Evolutionary conservation across 2,329 filamentous ascomycete genomes (phyloP), one percentile per base, ranked within the genome.

Genomic region (Sphaerulina populicola): DNA sequence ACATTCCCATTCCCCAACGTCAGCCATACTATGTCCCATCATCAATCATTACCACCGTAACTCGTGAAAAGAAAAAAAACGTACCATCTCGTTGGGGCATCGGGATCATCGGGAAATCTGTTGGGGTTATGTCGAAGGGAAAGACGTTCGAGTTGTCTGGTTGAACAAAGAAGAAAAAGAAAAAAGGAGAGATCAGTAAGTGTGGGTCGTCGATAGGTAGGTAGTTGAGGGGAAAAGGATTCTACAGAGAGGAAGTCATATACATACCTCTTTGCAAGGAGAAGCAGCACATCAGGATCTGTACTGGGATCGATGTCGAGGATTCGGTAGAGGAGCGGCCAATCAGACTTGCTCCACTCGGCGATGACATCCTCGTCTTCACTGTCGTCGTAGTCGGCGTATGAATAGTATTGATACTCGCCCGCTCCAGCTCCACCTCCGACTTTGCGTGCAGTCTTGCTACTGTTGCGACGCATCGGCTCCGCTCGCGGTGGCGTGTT

Each of bases 241-340:
- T 8, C 40, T 15, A 4, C 23, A 9, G 23, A 10, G 18, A 6
- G 15, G 10, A 38, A n/a, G n/a, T 52, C 38, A 50, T 18, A 18
- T 18, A 18, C 18, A 18, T 18, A 60, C 60, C 51, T 58, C 15
- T 57, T 54, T 23, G 56, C 43, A 8, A 51, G 33, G 1, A 47
- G 18, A 15, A 57, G 49, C 6, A 61, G 54, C 12, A 52, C 39
- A n/a, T 48, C 33, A 0, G 54, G 38, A 18, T 53, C 50, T 3
- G 58, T 57, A 4, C 40, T 44, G 1, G 61, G 61, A 30, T 60
- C 52, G 29, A 64, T 47, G 35, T 59, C 57, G n/a, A 64, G 38
- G 21, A 64, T 60, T 7, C 55, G 57, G 48, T 62, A 64, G 23
- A 60, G 52, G 4, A 62, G 48, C 6, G 56, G 60, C 60, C 57